A percentile compares a stretch with the other conserved stretches of the same genome.
phyloP scores from a whole-genome alignment of 495 filamentous ascomycete genomes.

The Podospora fimiseda region DNA sequence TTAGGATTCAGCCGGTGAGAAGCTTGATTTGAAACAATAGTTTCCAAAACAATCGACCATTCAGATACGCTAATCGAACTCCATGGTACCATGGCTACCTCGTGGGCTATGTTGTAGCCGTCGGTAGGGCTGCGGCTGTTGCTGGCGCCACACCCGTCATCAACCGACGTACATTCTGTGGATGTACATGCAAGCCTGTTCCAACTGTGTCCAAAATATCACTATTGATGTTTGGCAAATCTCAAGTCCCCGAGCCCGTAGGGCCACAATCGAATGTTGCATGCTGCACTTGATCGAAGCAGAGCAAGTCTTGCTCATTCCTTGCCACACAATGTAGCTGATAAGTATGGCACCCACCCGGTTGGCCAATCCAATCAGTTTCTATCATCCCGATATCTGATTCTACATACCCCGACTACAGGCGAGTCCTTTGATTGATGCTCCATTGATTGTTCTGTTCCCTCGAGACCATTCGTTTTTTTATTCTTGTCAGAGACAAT shows the following conservation, averaged over 20 bases:
- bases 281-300: not conserved
- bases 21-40: conserved; percentile 2
- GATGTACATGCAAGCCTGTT: not conserved
- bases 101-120: not conserved
- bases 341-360: not conserved
- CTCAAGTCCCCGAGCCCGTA: not conserved
- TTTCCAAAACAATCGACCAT: not conserved
- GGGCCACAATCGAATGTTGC: not conserved
- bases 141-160: not conserved
- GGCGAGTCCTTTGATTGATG: not conserved
- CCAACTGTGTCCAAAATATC: not conserved
- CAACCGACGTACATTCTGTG: no score
- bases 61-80: not conserved
- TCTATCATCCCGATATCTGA: not conserved
- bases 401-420: not conserved
- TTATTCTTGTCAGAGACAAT: not conserved
- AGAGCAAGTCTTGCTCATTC: not conserved
- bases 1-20: not conserved
- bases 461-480: not conserved
- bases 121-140: not conserved
- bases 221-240: not conserved
- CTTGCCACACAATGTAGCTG: not conserved
- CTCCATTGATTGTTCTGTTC: not conserved
- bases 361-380: not conserved
- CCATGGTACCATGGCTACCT: no score